Percentiles rank a stretch among this genome's conserved stretches.
These are phyloP conservation scores for Bolboschoenus planiculmis DNA, from an alignment of 176 grass and related monocot species.

Conservation along the genomic window DNA sequence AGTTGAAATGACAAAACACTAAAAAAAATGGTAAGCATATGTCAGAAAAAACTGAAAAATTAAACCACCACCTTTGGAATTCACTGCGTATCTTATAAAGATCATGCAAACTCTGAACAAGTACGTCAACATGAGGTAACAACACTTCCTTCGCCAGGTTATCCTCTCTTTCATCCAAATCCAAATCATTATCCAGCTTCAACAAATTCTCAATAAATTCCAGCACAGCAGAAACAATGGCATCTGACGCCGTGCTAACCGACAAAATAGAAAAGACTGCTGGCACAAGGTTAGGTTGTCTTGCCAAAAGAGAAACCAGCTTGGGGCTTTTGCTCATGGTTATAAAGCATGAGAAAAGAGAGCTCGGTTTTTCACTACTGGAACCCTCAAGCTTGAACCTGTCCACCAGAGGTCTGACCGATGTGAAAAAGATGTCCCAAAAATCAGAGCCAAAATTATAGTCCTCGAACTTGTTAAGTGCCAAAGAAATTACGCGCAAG, in stretches of 20 bases:
- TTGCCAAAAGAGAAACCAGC: conserved; percentile 50
- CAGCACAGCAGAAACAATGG: conserved; percentile 63
- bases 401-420: conserved; percentile 61
- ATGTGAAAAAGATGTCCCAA: conserved; percentile 76
- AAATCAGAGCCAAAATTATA: conserved; percentile 70
- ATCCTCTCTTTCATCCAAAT: conserved; percentile 37
- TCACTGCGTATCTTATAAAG: conserved; percentile 71
- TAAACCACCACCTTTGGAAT: conserved; percentile 44
- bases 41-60: neutral
- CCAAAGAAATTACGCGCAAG: conserved; percentile 59
- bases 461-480: conserved; percentile 52
- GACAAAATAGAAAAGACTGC: conserved; percentile 84
- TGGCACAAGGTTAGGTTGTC: conserved; percentile 61
- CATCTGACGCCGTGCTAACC: conserved; percentile 69
- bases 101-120: conserved; percentile 69
- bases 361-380: conserved; percentile 82
- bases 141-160: conserved; percentile 52
- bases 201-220: conserved; percentile 88
- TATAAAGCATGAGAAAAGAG: conserved; percentile 87
- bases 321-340: conserved; percentile 70
- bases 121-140: conserved; percentile 64
- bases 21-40: conserved; percentile 1
- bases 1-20: neutral
- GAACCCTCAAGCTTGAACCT: conserved; percentile 81
- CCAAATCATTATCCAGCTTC: conserved; percentile 64